Evolutionary conservation across 208 protist genomes (phyloP).

Genomic region (Trypanosoma lewisi): DNA sequence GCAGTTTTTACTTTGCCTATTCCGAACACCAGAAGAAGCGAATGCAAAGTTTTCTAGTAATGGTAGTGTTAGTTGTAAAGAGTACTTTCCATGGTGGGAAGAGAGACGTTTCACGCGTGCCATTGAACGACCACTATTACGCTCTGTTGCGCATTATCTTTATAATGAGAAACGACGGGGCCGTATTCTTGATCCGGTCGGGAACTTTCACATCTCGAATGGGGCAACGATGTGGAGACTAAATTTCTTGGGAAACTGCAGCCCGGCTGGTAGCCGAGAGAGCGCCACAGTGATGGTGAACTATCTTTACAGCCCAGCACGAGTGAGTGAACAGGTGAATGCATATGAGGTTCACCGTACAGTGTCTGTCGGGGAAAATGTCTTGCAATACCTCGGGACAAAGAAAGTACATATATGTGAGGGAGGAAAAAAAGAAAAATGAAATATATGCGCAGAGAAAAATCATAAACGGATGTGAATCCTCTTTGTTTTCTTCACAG

Average conservation of each 20-base stretch:
- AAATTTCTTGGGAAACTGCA: constrained; percentile 75
- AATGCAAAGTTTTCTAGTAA: constrained; percentile 8
- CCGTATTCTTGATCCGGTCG: constrained; percentile 75
- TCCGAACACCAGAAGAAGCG: constrained; percentile 6
- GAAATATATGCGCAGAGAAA: constrained; percentile 6
- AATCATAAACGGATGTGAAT: not conserved
- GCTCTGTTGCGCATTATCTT: constrained; percentile 72
- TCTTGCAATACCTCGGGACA: constrained; percentile 26
- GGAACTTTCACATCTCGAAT: constrained; percentile 88
- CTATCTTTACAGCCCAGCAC: constrained; percentile 76
- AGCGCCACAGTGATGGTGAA: constrained; percentile 88
- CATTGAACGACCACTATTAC: constrained; percentile 57
- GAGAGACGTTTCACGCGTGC: constrained; percentile 52
- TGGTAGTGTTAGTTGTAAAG: constrained; percentile 1
- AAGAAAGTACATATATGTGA: not conserved
- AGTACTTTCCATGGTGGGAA: constrained; percentile 42
- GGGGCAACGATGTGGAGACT: constrained; percentile 75
- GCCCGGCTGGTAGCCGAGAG: constrained; percentile 56
- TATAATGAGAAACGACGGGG: constrained; percentile 43
- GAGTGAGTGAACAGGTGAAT: constrained; percentile 41
- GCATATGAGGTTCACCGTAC: constrained; percentile 56
- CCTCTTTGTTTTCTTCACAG: not conserved
- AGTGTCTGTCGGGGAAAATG: constrained; percentile 43
- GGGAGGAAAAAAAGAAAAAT: not conserved
- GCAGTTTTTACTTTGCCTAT: constrained; percentile 25